These are phyloP conservation scores for Pyrenochaeta sp. DNA, from an alignment of 2,329 filamentous ascomycete species.

Conservation along the genomic window DNA sequence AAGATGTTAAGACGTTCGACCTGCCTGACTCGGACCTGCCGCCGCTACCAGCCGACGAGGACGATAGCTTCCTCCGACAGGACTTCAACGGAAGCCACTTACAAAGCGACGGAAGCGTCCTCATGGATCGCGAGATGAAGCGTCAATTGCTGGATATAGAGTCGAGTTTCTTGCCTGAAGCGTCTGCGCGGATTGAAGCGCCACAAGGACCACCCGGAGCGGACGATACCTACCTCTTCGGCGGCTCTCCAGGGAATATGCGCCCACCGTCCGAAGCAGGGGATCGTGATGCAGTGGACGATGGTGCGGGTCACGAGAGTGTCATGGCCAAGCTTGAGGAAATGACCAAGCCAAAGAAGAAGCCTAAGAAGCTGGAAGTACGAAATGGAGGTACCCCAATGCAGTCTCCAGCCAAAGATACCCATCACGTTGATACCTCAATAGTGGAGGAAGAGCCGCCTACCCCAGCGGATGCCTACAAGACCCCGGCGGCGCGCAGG, in stretches of 20 bases:
- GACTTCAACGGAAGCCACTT: slow-evolving; percentile 38
- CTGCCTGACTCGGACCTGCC: slow-evolving; percentile 50
- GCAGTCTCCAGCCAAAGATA: slow-evolving; percentile 18
- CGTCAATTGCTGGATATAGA: slow-evolving; percentile 68
- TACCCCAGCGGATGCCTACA: slow-evolving; percentile 54
- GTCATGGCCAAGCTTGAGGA: slow-evolving; percentile 28
- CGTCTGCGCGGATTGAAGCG: slow-evolving; percentile 47
- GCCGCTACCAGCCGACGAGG: slow-evolving; percentile 50
- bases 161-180: slow-evolving; percentile 69
- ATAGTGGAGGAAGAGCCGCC: slow-evolving; percentile 43
- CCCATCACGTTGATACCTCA: slow-evolving; percentile 34
- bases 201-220: slow-evolving; percentile 41
- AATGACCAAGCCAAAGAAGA: slow-evolving; percentile 30
- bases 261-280: slow-evolving; percentile 25
- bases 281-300: slow-evolving; percentile 6
- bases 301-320: slow-evolving; percentile 17
- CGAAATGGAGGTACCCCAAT: slow-evolving; percentile 26
- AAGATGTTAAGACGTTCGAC: slow-evolving; percentile 46
- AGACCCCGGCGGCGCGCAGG: slow-evolving; percentile 48
- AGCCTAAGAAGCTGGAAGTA: slow-evolving; percentile 32
- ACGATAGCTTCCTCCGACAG: slow-evolving; percentile 50
- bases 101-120: slow-evolving; percentile 50
- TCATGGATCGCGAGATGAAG: slow-evolving; percentile 68
- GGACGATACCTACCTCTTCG: slow-evolving; percentile 59
- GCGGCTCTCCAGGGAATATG: slow-evolving; percentile 46